These are phyloP conservation scores for Debaryomyces tyrocola DNA, from an alignment of 805 yeast species.

Conservation along the genomic window DNA sequence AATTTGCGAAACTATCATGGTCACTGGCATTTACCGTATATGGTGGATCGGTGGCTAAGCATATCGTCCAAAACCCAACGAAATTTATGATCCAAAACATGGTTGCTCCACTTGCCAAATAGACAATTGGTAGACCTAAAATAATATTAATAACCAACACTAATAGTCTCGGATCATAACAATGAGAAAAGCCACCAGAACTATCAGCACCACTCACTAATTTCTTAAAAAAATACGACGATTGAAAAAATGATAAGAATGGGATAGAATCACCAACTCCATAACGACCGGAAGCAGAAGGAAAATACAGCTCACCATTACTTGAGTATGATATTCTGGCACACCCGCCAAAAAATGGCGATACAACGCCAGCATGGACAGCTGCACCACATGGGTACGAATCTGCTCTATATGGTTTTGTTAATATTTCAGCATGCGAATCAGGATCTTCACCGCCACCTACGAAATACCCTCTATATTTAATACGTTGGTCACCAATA, in stretches of 20 bases:
- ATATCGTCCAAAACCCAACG: constrained; percentile 83
- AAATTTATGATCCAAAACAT: constrained; percentile 58
- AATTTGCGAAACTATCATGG: constrained; percentile 53
- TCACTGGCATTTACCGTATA: constrained; percentile 52
- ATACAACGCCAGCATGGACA: constrained; percentile 76
- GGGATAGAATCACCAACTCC: constrained; percentile 55
- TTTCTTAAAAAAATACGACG: constrained; percentile 62
- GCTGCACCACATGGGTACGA: constrained; percentile 91
- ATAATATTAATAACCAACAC: constrained; percentile 59
- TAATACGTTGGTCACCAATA: constrained; percentile 66
- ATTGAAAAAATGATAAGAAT: constrained; percentile 74
- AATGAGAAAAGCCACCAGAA: constrained; percentile 39
- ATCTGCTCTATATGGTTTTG: constrained; percentile 80
- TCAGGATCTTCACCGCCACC: constrained; percentile 54
- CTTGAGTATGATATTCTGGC: constrained; percentile 62
- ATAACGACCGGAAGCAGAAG: constrained; percentile 47
- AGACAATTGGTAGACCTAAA: constrained; percentile 63
- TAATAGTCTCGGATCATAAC: constrained; percentile 66
- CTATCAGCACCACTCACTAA: constrained; percentile 16
- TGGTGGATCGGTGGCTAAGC: constrained; percentile 81
- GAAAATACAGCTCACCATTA: constrained; percentile 45
- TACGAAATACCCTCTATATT: constrained; percentile 69
- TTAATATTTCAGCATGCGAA: constrained; percentile 25
- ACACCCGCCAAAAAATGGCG: constrained; percentile 78
- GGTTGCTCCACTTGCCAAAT: constrained; percentile 43